A percentile compares a stretch with the other conserved stretches of the same genome.
Conservation (phyloP, 495 filamentous ascomycete genomes). For the Penicillium mononematosum region DNA sequence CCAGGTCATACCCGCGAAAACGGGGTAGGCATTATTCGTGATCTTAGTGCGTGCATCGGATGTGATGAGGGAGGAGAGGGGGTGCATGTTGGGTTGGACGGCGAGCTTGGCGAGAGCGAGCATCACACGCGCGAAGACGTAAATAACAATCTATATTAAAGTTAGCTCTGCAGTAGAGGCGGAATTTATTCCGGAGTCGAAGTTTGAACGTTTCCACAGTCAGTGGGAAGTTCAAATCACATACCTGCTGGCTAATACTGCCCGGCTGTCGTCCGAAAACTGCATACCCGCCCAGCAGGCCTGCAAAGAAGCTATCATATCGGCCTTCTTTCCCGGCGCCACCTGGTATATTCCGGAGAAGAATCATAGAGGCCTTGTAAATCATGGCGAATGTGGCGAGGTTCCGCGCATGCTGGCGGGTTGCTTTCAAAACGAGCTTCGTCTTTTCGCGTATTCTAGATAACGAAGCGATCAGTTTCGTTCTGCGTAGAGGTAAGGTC, state of each 20-base stretch:
- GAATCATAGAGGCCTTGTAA: slow-evolving; percentile 79
- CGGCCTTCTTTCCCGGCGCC: slow-evolving; percentile 62
- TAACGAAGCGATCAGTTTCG: slow-evolving; percentile 8
- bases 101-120: slow-evolving; percentile 80
- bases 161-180: neutral
- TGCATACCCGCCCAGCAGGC: slow-evolving; percentile 83
- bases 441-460: slow-evolving; percentile 73
- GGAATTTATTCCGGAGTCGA: neutral
- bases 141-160: slow-evolving; percentile 72
- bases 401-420: slow-evolving; percentile 86
- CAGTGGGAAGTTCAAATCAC: neutral
- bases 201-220: no score
- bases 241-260: slow-evolving; percentile 82
- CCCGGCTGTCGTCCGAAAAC: slow-evolving; percentile 86
- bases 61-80: slow-evolving; percentile 42
- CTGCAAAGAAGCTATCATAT: slow-evolving; percentile 86
- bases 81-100: slow-evolving; percentile 60
- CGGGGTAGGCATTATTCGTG: slow-evolving; percentile 75
- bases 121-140: slow-evolving; percentile 89
- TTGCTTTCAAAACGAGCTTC: slow-evolving; percentile 76
- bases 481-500: slow-evolving; percentile 13
- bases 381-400: slow-evolving; percentile 84
- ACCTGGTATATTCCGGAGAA: slow-evolving; percentile 60
- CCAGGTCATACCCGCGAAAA: slow-evolving; percentile 88
- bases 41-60: slow-evolving; percentile 50